Evolutionary conservation across 2,329 filamentous ascomycete genomes (phyloP).

Genomic region (Akanthomyces muscarius): DNA sequence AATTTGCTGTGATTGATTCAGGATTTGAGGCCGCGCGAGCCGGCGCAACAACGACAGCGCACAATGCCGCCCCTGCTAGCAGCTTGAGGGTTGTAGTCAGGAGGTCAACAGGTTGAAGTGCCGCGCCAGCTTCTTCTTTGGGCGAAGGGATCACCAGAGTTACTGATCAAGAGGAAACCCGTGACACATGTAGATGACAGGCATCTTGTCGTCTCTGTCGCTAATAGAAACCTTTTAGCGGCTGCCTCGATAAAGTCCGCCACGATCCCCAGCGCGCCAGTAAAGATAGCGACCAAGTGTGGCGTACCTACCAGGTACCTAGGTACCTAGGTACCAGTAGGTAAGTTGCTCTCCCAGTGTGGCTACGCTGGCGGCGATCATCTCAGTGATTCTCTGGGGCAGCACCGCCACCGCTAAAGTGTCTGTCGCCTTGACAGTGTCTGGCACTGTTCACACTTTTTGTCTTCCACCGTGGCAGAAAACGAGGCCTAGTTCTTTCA

Average conservation of each 20-base stretch:
- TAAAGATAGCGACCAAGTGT: background rate
- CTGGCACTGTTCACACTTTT: too few species aligned
- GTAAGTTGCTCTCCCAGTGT: background rate
- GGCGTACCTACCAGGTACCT: background rate
- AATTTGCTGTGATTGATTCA: background rate
- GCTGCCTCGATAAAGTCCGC: background rate
- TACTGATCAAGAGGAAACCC: background rate
- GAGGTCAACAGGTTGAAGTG: background rate
- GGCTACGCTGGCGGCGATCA: background rate
- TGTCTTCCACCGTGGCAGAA: too few species aligned
- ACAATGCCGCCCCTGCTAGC: background rate
- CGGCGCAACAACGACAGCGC: too few species aligned
- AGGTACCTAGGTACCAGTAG: too few species aligned
- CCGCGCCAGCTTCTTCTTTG: background rate
- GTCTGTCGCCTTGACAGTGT: too few species aligned
- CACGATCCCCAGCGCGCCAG: background rate
- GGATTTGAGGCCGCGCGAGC: background rate
- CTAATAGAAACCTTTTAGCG: background rate
- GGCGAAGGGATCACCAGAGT: background rate
- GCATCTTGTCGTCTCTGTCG: background rate
- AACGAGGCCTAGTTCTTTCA: too few species aligned
- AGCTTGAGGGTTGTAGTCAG: background rate
- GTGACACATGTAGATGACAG: background rate
- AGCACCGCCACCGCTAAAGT: background rate
- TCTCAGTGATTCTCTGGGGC: background rate